A percentile compares a stretch with the other conserved stretches of the same genome.
These are phyloP conservation scores for Metarhizium sp. DNA, from an alignment of 2,329 filamentous ascomycete species.

Conservation along the genomic window DNA sequence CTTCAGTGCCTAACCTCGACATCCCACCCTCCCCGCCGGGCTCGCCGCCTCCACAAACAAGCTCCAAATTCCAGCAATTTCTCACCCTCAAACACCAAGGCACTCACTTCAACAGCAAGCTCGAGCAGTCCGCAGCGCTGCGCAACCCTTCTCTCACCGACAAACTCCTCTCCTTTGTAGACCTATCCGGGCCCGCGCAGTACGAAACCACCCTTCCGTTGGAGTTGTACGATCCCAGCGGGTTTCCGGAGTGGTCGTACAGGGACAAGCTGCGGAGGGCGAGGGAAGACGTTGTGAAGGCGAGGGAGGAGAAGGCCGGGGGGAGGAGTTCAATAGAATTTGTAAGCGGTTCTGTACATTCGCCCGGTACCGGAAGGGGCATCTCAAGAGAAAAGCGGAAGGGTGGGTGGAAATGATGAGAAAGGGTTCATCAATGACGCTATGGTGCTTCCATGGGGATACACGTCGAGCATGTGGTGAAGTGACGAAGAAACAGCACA, in stretches of 20 bases:
- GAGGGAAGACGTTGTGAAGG: slow-evolving; percentile 35
- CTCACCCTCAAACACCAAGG: slow-evolving; percentile 68
- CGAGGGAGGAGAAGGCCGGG: slow-evolving; percentile 32
- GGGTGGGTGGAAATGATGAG: slow-evolving; percentile 20
- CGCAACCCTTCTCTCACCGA: slow-evolving; percentile 64
- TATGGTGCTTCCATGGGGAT: neutral
- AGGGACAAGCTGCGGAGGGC: slow-evolving; percentile 38
- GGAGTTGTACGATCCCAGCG: slow-evolving; percentile 48
- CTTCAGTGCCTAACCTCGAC: slow-evolving; percentile 59
- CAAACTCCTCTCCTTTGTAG: slow-evolving; percentile 62
- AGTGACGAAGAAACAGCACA: neutral
- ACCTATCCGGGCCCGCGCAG: slow-evolving; percentile 39
- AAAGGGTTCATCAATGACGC: neutral
- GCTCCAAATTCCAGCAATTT: slow-evolving; percentile 64
- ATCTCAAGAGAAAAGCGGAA: slow-evolving; percentile 23
- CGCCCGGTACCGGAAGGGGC: slow-evolving; percentile 8
- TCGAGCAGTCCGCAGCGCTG: slow-evolving; percentile 57
- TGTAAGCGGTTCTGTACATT: slow-evolving; percentile 19
- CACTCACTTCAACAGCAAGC: slow-evolving; percentile 68
- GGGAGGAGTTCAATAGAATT: slow-evolving; percentile 37
- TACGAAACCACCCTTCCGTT: slow-evolving; percentile 53
- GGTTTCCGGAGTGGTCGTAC: slow-evolving; percentile 46
- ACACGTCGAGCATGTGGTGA: neutral
- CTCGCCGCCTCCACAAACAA: slow-evolving; percentile 41
- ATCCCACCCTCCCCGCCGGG: slow-evolving; percentile 67